Evolutionary conservation across 306 rosid genomes (phyloP), one percentile per base, ranked within the genome.

Genomic region (Luffa aegyptiaca): DNA sequence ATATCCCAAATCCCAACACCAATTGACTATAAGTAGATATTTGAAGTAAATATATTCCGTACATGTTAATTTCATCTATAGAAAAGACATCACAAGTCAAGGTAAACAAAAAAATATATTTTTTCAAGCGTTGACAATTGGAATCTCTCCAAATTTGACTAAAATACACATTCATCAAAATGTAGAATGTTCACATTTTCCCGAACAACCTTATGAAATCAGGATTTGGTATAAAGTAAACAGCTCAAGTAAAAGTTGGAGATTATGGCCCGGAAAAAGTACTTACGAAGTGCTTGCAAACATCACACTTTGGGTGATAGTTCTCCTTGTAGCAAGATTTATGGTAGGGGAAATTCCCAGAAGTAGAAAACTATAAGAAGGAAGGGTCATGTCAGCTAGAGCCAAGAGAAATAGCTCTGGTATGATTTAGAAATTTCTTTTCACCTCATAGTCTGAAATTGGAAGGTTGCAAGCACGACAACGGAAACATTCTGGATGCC

Each of bases 401-500:
- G 79, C 53, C 69, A 76, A 18, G 66, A 55, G 39, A 56, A 76
- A 11, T 56, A 41, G 12, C 49, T 39, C 65, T 10, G 53, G 68
- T 20, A 76, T 41, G 18, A 4, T 33, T 61, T 10, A 44, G 45
- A 72, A 53, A 39, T 68, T 14, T 63, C 31, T 44, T 59, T 70
- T 42, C 83, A 92, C 98, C 98, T 93, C 97, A 17, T 88, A 88
- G 84, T 92, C 99, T 37, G 96, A 83, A 76, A 96, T 96, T 41
- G 99, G 97, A 56, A 86, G 83, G 88, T 91, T 90, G 90, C 99
- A 96, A 77, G 97, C 92, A 62, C 85, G 97, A 77, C 99, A 96
- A 35, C 96, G 91, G 81, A 96, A 96, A 85, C 99, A 93, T 85
- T 96, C 99, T 59, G 98, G 99, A 89, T 96, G 99, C 99, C 98